Percentiles rank a stretch among this genome's conserved stretches.
Evolutionary conservation across 768 basidiomycete genomes (phyloP).

Genomic region (Phaeotremella skinneri): DNA sequence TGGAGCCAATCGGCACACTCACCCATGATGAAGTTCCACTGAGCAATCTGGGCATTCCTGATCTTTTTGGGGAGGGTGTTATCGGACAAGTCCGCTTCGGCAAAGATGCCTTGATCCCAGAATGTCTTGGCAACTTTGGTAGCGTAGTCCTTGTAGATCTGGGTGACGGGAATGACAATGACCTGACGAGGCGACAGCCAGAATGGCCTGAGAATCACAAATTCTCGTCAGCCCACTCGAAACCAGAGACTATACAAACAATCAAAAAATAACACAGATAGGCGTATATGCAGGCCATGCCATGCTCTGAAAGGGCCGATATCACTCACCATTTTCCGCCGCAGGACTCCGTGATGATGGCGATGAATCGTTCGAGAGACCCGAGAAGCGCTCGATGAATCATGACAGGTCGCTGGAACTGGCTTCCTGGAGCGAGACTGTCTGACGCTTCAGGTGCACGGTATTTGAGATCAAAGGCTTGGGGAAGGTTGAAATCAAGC

Average conservation of each 20-base stretch:
- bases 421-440: constrained; percentile 57
- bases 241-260: background rate
- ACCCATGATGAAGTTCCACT: constrained; percentile 98
- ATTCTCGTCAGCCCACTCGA: background rate
- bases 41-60: constrained; percentile 91
- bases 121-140: constrained; percentile 71
- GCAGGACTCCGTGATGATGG: constrained; percentile 94
- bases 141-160: constrained; percentile 86
- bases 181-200: constrained; percentile 98
- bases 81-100: constrained; percentile 86
- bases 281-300: too few relatives aligned
- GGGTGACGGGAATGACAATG: constrained; percentile 87
- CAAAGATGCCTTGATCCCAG: constrained; percentile 68
- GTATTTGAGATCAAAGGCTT: constrained; percentile 92
- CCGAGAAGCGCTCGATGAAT: constrained; percentile 97
- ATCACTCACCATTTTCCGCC: constrained; percentile 86
- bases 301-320: background rate
- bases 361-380: constrained; percentile 90
- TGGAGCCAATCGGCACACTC: constrained; percentile 36
- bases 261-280: background rate
- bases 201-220: constrained; percentile 69
- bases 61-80: constrained; percentile 97
- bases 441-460: constrained; percentile 62
- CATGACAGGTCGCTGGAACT: constrained; percentile 76
- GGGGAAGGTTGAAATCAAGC: constrained; percentile 96